Evolutionary conservation across 352 stramenopile species (phyloP), one percentile per base, ranked within the genome.

Genomic region (Phytophthora crassamura): DNA sequence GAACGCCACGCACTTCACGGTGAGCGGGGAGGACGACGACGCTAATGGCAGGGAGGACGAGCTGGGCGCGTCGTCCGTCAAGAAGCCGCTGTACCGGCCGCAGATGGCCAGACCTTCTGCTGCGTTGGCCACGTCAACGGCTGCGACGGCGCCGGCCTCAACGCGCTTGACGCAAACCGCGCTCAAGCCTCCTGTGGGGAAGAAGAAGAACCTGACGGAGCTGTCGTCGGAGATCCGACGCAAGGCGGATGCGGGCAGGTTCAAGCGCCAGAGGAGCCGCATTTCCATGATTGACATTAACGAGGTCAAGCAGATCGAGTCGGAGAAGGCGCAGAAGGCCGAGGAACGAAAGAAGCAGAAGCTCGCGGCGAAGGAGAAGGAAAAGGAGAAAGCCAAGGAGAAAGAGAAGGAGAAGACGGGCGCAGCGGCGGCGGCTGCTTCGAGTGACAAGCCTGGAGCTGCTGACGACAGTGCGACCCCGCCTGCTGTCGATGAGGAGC

Each of bases 201-300:
- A 80, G 18, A 88, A 86, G 69, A 93, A 91, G 32, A 73, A 72
- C 40, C n/a, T 88, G 55, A 78, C 85, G 42, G 86, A 84, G 18
- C 53, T 94, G 38, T 77, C 90, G 54, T 92, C 85, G 5, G 85
- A 94, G 64, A 94, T 95, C 54, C 84, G 87, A 46, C 84, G 85
- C 16, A 93, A 95, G 57, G 87, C 87, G 6, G 87, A 95, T 51
- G 84, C 84, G 0, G 87, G 87, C 2, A 75, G 87, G 0, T 95
- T 95, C 54, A 95, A 95, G 72, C 77, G 87, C 34, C 84, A 95
- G 60, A 77, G 87, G 8, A 94, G 77, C 46, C 87, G 87, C 32
- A 95, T 95, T 47, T 95, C 87, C 5, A 91, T 95, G 83, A 95
- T 95, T 58, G 87, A 95, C 55, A 81, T 95, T 32, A 88, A 95